Base-by-base conservation (phyloP, 2,329 filamentous ascomycete genomes). In the Neospermospora avenae region DNA sequence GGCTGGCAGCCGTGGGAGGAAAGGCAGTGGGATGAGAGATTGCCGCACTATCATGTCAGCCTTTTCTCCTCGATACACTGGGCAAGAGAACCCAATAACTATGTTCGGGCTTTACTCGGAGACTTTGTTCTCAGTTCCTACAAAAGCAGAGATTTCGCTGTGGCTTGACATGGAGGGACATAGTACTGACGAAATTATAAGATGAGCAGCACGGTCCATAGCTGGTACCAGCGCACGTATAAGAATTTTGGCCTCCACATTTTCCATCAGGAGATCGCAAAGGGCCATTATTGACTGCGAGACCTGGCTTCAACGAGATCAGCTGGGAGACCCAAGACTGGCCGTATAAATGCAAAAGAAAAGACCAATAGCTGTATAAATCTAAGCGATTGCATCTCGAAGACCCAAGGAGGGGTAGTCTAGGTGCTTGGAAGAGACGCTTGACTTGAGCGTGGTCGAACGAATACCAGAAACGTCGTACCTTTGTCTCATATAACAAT, bases 161-260 rank as follows among this genome's bases (percentile, higher is more conserved):
- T 8, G 1, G 39, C 11, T 42, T 42, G 39, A 42, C 16, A 42
- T 3, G 37, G n/a, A 8, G n/a, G n/a, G 13, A 1, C 14, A 20
- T 3, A 13, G 10, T 11, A 22, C 48, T 35, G 22, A 51, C 48
- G 49, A 48, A 61, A 14, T 34, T 46, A 35, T 57, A 55, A 3
- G 44, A 51, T 22, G 59, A 61, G 51, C 59, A 61, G 35, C 59
- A 61, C 3, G 24, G 44, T 16, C 59, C 59, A n/a, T 24, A 61
- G 16, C 13, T 18, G 25, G 49, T 55, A 7, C 51, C 55, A 4
- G 51, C 39, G 20, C 55, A 61, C 7, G 59, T 58, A 18, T 58
- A 55, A 4, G 46, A 31, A 5, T 48, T 18, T 2, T 34, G 18
- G 20, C 49, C 55, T 22, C 59, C 59, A 18, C 59, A 61, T n/a